Percentiles rank a stretch among this genome's conserved stretches.
These are phyloP conservation scores for Penicillium egyptiacum DNA, from an alignment of 495 filamentous ascomycete species.

Conservation along the genomic window DNA sequence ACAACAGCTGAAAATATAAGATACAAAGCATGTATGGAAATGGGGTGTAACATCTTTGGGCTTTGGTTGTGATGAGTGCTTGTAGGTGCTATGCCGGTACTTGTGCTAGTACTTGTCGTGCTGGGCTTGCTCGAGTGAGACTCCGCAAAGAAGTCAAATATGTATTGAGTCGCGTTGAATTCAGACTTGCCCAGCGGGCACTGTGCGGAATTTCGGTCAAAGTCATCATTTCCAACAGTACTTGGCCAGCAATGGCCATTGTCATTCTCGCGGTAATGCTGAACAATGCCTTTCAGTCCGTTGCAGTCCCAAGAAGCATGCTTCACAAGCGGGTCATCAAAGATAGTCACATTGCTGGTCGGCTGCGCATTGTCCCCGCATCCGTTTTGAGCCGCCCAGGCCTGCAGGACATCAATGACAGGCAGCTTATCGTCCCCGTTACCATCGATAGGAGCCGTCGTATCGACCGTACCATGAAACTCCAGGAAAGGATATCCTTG, in stretches of 20 bases:
- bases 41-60: not conserved
- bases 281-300: conserved; percentile 35
- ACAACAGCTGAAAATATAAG: not conserved
- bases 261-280: conserved; percentile 49
- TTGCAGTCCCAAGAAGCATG: conserved; percentile 40
- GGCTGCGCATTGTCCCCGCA: conserved; percentile 17
- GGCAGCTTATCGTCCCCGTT: conserved; percentile 17
- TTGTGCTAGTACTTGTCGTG: not conserved
- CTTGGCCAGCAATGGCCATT: conserved; percentile 50
- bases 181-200: conserved; percentile 22
- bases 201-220: conserved; percentile 3
- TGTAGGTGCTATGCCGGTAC: not conserved
- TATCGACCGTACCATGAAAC: conserved; percentile 52
- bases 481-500: conserved; percentile 43
- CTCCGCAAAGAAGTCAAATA: conserved; percentile 26
- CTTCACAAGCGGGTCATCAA: conserved; percentile 22
- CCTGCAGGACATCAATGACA: conserved; percentile 35
- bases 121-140: not conserved
- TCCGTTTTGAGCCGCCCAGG: conserved; percentile 41
- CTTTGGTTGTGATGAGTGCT: not conserved
- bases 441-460: conserved; percentile 27
- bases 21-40: not conserved
- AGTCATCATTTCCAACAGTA: conserved; percentile 40
- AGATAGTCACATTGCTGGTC: conserved; percentile 24
- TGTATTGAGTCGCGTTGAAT: conserved; percentile 28